Conservation (phyloP, 129 eudicot species). For the Centrapalus pauciflorus region DNA sequence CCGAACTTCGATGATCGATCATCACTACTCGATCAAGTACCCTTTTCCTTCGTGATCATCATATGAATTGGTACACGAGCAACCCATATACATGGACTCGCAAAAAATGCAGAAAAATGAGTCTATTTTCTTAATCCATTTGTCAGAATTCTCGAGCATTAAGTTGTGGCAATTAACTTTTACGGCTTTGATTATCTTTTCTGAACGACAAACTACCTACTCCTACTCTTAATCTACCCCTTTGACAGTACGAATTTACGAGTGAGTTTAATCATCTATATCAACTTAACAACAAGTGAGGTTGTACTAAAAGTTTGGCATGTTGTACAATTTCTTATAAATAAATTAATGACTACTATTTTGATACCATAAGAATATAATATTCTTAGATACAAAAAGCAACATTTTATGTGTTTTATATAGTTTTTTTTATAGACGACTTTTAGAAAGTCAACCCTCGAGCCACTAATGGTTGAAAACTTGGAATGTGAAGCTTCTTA, state of each 20-base stretch:
- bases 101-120: background rate
- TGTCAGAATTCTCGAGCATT: constrained; percentile 6
- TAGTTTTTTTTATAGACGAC: constrained; percentile 14
- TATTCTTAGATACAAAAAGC: background rate
- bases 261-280: constrained; percentile 1
- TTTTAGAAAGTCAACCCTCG: constrained; percentile 31
- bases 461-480: constrained; percentile 46
- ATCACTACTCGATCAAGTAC: constrained; percentile 24
- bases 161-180: constrained; percentile 4
- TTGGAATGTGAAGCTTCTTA: constrained; percentile 28
- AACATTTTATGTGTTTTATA: background rate
- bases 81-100: constrained; percentile 5
- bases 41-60: constrained; percentile 21
- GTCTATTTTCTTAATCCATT: constrained; percentile 14
- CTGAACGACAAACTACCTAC: too few relatives aligned
- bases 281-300: constrained; percentile 9
- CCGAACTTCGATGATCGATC: constrained; percentile 25
- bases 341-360: background rate
- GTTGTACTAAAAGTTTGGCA: background rate
- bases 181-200: too few relatives aligned
- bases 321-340: constrained; percentile 3
- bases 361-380: background rate
- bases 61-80: background rate
- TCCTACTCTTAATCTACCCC: too few relatives aligned
- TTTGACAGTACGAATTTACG: constrained; percentile 1